These are phyloP conservation scores for Naegleria fowleri DNA, from an alignment of 208 protist species.

Conservation along the genomic window DNA sequence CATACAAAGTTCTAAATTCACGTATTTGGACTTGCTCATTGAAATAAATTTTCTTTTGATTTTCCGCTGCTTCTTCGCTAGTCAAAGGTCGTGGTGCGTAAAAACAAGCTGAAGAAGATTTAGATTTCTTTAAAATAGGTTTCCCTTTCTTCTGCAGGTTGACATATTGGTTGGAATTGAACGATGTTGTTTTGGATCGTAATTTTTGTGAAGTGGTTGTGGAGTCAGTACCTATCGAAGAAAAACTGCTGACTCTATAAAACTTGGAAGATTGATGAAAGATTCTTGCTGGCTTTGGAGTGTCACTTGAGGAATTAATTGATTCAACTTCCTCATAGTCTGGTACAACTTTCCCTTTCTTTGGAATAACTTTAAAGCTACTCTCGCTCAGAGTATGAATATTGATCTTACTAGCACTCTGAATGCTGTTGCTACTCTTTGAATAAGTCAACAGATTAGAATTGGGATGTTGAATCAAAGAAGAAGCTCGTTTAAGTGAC, in stretches of 20 bases:
- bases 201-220: neutral
- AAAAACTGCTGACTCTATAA: neutral
- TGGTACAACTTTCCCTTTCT: too few relatives aligned
- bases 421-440: too few relatives aligned
- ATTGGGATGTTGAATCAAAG: too few relatives aligned
- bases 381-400: too few relatives aligned
- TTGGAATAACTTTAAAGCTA: too few relatives aligned
- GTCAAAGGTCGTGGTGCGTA: neutral
- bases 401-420: too few relatives aligned
- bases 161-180: neutral
- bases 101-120: neutral
- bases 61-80: neutral
- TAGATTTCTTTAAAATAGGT: neutral
- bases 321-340: too few relatives aligned
- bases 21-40: neutral
- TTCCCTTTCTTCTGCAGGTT: neutral
- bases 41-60: neutral
- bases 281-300: too few relatives aligned
- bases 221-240: neutral
- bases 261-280: too few relatives aligned
- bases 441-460: too few relatives aligned
- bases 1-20: neutral
- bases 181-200: neutral
- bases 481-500: too few relatives aligned
- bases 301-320: too few relatives aligned